Evolutionary conservation across 208 protist species (phyloP), one percentile per base, ranked within the genome.

Genomic region (Hexamita inflata): DNA sequence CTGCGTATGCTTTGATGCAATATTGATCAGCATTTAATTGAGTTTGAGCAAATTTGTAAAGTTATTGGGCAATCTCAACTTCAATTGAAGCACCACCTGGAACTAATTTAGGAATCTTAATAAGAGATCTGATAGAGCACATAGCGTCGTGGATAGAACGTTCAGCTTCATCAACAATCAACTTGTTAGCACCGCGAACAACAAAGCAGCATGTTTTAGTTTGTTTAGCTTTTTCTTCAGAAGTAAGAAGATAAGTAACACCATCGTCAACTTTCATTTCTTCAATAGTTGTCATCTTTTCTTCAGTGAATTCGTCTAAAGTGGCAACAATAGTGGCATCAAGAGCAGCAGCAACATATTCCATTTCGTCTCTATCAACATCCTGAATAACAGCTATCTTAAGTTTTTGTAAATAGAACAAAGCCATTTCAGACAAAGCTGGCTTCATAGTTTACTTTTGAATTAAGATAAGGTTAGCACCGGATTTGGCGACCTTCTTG

Each of bases 101-200:
- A 76, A 96, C 24, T 0, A 80, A 28, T 0, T 24, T 35, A 4
- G 83, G 86, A 78, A 91, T 91, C 90, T 98, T 98, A 60, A 98
- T 91, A n/a, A 99, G 90, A 32, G 87, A 95, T 30, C 95, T 87
- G 73, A 98, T 91, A 58, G 98, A 95, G 80, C 96, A 98, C n/a
- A 99, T 86, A 1, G 95, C 95, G 84, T 99, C 96, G 80, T 99
- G 95, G 40, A 99, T 73, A 0, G 94, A 97, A 59, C 96, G 88
- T 75, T 98, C 93, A 19, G 92, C 88, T 87, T 99, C 95, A 67
- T 96, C 95, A 0, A 98, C 75, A 61, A 97, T 87, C 28, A 97
- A 83, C 73, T 90, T 87, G 85, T 96, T 97, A 74, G 93, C 91
- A 34, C 93, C 95, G 58, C 93, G 85, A 30, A 94, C 79, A n/a